Evolutionary conservation across 768 basidiomycete species (phyloP).

Genomic region (Termitomyces sp.): DNA sequence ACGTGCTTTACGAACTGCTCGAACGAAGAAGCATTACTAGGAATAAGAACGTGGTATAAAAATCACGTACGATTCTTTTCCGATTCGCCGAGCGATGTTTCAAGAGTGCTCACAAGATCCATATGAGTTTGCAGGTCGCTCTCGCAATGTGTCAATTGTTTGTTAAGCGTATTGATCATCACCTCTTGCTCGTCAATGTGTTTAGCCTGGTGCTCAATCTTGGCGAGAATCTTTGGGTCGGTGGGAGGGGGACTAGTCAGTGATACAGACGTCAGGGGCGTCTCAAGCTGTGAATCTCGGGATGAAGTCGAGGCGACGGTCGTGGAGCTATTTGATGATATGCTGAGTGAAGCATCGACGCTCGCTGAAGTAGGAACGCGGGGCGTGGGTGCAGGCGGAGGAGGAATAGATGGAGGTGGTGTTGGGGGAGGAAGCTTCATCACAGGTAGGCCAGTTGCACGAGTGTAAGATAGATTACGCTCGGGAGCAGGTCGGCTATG

Average conservation of each 20-base stretch:
- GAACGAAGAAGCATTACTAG: conserved; percentile 7
- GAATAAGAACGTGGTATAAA: conserved; percentile 4
- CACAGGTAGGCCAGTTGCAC: conserved; percentile 59
- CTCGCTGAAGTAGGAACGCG: conserved; percentile 37
- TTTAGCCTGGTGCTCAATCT: conserved; percentile 73
- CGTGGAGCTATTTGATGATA: conserved; percentile 55
- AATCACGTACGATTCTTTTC: conserved; percentile 83
- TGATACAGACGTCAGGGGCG: conserved; percentile 59
- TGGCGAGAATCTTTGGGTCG: conserved; percentile 57
- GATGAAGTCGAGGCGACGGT: conserved; percentile 54
- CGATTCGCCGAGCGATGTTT: conserved; percentile 84
- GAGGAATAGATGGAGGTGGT: conserved; percentile 85
- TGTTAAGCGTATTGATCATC: conserved; percentile 93
- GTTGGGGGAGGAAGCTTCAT: conserved; percentile 85
- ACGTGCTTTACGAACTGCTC: conserved; percentile 84
- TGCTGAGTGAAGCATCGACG: conserved; percentile 54
- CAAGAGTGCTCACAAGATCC: conserved; percentile 82
- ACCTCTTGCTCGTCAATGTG: conserved; percentile 81
- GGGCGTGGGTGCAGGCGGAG: conserved; percentile 81
- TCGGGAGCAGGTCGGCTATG: conserved; percentile 51
- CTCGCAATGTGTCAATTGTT: conserved; percentile 92
- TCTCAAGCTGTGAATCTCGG: conserved; percentile 71
- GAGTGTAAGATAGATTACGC: conserved; percentile 52
- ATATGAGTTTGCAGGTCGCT: conserved; percentile 88
- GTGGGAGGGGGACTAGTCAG: conserved; percentile 36